Evolutionary conservation across 2,329 filamentous ascomycete species (phyloP).

Genomic region (Pseudogymnoascus sp.): DNA sequence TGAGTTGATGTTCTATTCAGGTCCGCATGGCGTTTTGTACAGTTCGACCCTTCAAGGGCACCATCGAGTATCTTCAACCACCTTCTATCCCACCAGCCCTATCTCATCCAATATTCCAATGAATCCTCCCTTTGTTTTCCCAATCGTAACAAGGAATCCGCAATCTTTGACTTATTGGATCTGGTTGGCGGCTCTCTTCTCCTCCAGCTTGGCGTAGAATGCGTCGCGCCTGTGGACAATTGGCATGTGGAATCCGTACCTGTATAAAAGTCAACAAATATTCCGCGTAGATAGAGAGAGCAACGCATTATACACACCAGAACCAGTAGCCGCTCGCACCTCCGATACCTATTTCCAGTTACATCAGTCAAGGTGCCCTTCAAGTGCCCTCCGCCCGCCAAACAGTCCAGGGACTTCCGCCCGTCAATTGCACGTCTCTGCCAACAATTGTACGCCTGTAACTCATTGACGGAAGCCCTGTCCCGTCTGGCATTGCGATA

Average conservation of each 20-base stretch:
- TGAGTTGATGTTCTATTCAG: slow-evolving; percentile 9
- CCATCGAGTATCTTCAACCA: slow-evolving; percentile 3
- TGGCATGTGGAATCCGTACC: slow-evolving; percentile 37
- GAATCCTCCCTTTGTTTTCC: background rate
- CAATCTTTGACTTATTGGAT: slow-evolving; percentile 6
- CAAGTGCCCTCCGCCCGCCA: background rate
- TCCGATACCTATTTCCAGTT: slow-evolving; percentile 41
- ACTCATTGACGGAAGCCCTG: background rate
- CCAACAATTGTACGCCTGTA: background rate
- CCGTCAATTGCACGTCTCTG: background rate
- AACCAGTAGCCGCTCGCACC: slow-evolving; percentile 44
- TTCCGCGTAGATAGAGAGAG: background rate
- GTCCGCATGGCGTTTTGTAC: slow-evolving; percentile 9
- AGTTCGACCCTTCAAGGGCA: background rate
- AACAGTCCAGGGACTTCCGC: slow-evolving; percentile 8
- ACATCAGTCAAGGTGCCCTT: slow-evolving; percentile 12
- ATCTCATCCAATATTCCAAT: background rate
- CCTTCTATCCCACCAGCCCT: background rate
- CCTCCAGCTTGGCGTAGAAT: slow-evolving; percentile 36
- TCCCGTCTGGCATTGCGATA: background rate
- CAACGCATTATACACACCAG: slow-evolving; percentile 40
- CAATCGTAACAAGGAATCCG: slow-evolving; percentile 3
- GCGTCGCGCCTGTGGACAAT: slow-evolving; percentile 33
- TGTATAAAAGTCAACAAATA: slow-evolving; percentile 13
- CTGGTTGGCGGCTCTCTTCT: slow-evolving; percentile 28